phyloP scores from a whole-genome alignment of 1,284 basidiomycete genomes.

The Volvariella volvacea region DNA sequence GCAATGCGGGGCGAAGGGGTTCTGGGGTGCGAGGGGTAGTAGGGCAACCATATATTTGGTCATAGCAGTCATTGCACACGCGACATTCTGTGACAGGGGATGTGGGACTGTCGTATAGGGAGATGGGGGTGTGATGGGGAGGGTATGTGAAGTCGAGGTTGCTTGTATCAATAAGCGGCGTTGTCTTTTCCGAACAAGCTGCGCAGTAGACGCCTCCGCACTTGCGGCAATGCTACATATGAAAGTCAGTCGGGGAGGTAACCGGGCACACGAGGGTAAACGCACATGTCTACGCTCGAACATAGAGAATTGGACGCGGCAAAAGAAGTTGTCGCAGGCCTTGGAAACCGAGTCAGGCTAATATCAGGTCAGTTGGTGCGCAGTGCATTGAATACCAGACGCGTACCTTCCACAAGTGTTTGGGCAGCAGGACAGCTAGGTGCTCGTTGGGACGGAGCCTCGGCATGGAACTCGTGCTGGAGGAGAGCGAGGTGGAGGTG shows the following conservation, averaged over 20 bases:
- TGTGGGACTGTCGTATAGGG: constrained; percentile 43
- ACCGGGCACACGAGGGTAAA: constrained; percentile 11
- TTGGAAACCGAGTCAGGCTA: constrained; percentile 57
- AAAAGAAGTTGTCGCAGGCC: constrained; percentile 66
- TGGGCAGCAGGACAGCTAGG: constrained; percentile 67
- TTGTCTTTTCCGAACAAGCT: constrained; percentile 48
- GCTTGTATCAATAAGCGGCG: constrained; percentile 61
- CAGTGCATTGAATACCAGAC: no score
- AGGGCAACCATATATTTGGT: constrained; percentile 56
- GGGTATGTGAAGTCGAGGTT: constrained; percentile 61
- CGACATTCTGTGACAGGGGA: constrained; percentile 43
- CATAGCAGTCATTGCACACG: constrained; percentile 69
- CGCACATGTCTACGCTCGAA: constrained; percentile 68
- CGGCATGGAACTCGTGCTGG: constrained; percentile 7
- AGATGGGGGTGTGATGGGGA: constrained; percentile 54
- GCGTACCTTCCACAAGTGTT: constrained; percentile 66
- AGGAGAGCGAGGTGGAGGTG: constrained; percentile 14
- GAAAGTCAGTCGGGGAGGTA: constrained; percentile 5
- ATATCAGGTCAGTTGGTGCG: constrained; percentile 12
- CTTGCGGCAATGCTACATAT: constrained; percentile 64
- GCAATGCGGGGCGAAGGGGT: constrained; percentile 27
- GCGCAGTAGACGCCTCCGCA: constrained; percentile 72
- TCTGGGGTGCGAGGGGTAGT: constrained; percentile 32
- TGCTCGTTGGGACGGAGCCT: constrained; percentile 51
- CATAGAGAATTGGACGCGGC: constrained; percentile 53